Evolutionary conservation across 495 filamentous ascomycete species (phyloP), one percentile per base, ranked within the genome.

Genomic region (Cercophora scortea): DNA sequence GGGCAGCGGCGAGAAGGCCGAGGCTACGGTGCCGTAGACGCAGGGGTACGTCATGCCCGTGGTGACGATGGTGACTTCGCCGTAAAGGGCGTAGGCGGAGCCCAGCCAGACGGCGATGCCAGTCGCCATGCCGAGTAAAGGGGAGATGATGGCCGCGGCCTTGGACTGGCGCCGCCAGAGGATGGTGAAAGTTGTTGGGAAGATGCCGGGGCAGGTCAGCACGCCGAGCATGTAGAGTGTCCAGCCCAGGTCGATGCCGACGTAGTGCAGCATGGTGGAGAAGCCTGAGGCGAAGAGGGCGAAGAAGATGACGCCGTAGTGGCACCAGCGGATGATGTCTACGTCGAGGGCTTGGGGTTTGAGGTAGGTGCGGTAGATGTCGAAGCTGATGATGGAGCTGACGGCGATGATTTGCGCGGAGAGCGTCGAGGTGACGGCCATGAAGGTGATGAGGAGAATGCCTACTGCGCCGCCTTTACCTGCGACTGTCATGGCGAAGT

Each of bases 41-140:
- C 89, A 90, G 43, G 88, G 87, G 63, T 86, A 83, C 63, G 87
- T 90, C 33, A 74, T 72, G 16, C 85, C 85, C 9, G 84, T 86
- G 32, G 72, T 81, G 18, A 62, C 65, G 46, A 89, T 82, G 42
- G 71, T 81, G 34, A 89, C 70, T 19, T 65, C 68, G 15, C 85
- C 85, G 53, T 69, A 79, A 58, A 83, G 52, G 47, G 73, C 81
- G 63, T 84, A 81, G 7, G 86, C 77, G 8, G 82, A 86, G 2
- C 86, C 85, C 4, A 89, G 72, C 86, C 86, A 89, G 42, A 84
- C 84, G 50, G 81, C 82, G 32, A 88, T 67, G 10, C 79, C 78
- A 53, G 79, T 77, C 42, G 69, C 71, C 17, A 87, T 74, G n/a
- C 84, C 85, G 10, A 88, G 70, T 8, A 78, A 71, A 6, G 85